Evolutionary conservation across 768 basidiomycete species (phyloP), one percentile per base, ranked within the genome.

Genomic region (Pulveroboletus frians): DNA sequence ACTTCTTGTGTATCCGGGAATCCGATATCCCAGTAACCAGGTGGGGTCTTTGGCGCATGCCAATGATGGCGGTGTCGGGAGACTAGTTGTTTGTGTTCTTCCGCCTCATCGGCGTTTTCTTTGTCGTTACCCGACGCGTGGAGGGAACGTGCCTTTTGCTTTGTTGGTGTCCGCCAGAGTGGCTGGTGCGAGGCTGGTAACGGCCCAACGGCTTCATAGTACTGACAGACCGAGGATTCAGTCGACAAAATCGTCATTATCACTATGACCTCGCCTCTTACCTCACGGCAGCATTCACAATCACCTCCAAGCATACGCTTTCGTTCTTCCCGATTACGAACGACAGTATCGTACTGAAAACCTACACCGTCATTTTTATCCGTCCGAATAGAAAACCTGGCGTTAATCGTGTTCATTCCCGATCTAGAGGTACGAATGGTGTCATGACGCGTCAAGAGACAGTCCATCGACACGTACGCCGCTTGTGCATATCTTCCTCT

Each of bases 1-100:
- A 81, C 83, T 61, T 90, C 81, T 65, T 94, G 92, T 4, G 92
- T 93, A 55, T 75, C 73, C 1, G 93, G 93, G 63, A 97, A 94
- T 1, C 87, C 91, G 49, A 94, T 92, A 48, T 84, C 75, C 89
- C 92, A 94, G 67, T 89, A 95, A 14, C 81, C 83, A 1, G 90
- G 91, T 10, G 93, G 93, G 2, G 90, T 92, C 43, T 73, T 76
- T 1, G 83, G 75, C 39, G 80, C 75, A 26, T 73, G 74, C 88
- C 86, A 91, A 17, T 82, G 75, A 50, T 82, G 76, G 14, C 85
- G 75, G 64, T 90, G 88, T 27, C 84, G 75, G 32, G 85, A 89
- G 43, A 90, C 83, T 7, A 73, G 69, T 53, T 86, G 76, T 67
- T 80, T 81, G 61, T 88, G 89, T n/a, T 73, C 68, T 11, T 69